phyloP scores from a whole-genome alignment of 1,284 basidiomycete species.

The Moesziomyces sp. region DNA sequence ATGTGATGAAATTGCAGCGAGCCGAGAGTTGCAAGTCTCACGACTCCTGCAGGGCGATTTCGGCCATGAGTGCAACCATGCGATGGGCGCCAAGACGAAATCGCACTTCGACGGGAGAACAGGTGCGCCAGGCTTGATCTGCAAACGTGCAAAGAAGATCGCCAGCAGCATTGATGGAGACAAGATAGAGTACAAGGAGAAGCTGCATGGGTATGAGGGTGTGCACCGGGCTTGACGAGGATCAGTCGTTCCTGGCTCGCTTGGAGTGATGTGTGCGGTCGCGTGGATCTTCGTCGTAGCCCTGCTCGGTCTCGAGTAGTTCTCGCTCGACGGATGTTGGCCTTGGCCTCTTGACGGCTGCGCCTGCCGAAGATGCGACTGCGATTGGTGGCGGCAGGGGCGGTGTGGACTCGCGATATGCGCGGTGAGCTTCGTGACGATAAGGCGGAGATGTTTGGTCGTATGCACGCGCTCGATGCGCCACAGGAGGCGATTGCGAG shows the following conservation, averaged over 20 bases:
- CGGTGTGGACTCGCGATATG: constrained; percentile 21
- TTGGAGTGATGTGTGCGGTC: constrained; percentile 17
- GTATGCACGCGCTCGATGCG: constrained; percentile 8
- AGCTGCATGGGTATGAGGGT: neutral
- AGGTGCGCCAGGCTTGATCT: neutral
- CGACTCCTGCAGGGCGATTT: no score
- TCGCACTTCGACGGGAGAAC: no score
- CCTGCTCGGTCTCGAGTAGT: constrained; percentile 21
- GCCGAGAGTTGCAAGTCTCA: no score
- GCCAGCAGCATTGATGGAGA: no score
- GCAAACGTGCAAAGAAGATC: neutral
- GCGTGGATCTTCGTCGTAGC: constrained; percentile 7
- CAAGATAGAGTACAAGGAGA: constrained; percentile 15
- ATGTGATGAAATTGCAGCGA: no score
- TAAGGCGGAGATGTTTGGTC: constrained; percentile 22
- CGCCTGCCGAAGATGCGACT: neutral
- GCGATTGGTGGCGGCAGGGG: constrained; percentile 7
- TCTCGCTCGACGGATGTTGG: constrained; percentile 24
- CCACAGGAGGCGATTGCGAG: constrained; percentile 18
- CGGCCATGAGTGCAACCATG: no score
- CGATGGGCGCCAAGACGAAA: no score
- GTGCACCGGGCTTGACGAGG: neutral
- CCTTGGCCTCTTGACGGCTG: constrained; percentile 30
- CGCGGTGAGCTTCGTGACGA: constrained; percentile 11
- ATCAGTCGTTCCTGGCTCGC: constrained; percentile 37